Conservation (phyloP, 2,329 filamentous ascomycete species). For the Botryosphaeria dothidea region DNA sequence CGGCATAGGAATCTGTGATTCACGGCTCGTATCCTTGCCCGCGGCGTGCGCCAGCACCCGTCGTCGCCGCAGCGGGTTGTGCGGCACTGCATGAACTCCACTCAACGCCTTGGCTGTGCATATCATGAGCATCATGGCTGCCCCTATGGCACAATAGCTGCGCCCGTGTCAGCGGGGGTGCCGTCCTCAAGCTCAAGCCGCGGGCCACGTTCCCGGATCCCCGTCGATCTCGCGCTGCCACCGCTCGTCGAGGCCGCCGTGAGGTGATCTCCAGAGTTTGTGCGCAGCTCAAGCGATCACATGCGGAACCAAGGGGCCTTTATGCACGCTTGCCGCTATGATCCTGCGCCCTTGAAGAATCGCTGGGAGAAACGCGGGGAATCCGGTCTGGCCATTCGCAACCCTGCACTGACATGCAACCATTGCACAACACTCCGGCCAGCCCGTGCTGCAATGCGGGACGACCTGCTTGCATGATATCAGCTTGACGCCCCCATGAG, state of each 20-base stretch:
- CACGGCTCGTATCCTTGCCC: constrained; percentile 9
- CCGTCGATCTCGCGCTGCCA: constrained; percentile 1
- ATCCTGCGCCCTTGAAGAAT: constrained; percentile 15
- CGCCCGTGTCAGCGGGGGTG: constrained; percentile 7
- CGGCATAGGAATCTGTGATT: background rate
- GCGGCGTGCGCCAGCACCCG: constrained; percentile 9
- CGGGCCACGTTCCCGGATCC: constrained; percentile 14
- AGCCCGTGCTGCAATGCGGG: background rate
- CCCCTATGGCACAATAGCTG: constrained; percentile 1
- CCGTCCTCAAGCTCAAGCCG: background rate
- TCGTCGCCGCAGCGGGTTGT: constrained; percentile 9
- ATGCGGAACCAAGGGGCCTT: constrained; percentile 6
- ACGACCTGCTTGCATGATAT: constrained; percentile 17
- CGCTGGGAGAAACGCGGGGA: constrained; percentile 11
- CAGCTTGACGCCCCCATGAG: constrained; percentile 10
- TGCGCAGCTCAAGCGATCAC: constrained; percentile 8
- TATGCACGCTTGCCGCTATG: constrained; percentile 9
- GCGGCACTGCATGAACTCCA: constrained; percentile 18
- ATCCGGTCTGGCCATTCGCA: constrained; percentile 9
- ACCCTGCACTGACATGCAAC: background rate
- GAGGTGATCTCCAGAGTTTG: constrained; percentile 1
- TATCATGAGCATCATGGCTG: constrained; percentile 13
- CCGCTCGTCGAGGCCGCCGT: background rate
- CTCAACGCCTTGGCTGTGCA: constrained; percentile 8
- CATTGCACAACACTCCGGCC: constrained; percentile 10